Conservation (phyloP, 2,329 filamentous ascomycete species). For the Xylaria digitata region DNA sequence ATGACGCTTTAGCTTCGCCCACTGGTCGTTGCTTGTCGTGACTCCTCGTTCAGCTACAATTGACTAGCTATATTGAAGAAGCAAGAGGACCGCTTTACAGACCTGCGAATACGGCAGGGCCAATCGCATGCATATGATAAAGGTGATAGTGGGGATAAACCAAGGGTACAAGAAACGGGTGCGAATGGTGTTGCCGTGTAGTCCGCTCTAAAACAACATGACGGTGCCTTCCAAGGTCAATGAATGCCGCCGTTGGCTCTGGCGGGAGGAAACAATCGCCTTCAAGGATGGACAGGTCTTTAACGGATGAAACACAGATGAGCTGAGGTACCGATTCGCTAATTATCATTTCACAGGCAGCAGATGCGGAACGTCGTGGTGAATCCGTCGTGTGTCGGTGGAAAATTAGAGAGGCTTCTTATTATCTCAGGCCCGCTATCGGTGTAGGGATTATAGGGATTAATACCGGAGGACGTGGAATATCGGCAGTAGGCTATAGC, state of each 20-base stretch:
- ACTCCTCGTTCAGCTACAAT: not conserved
- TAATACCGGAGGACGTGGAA: slow-evolving; percentile 8
- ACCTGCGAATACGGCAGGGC: not conserved
- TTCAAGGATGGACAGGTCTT: slow-evolving; percentile 16
- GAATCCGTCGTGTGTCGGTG: slow-evolving; percentile 34
- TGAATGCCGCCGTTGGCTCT: slow-evolving; percentile 27
- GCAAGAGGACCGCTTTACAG: not conserved
- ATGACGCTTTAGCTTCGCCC: slow-evolving; percentile 14
- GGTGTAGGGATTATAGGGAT: slow-evolving; percentile 31
- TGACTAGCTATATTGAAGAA: not conserved
- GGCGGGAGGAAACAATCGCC: slow-evolving; percentile 20
- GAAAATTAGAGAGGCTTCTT: slow-evolving; percentile 39
- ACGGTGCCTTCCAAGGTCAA: slow-evolving; percentile 31
- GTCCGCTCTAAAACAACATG: slow-evolving; percentile 40
- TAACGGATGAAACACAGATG: slow-evolving; percentile 24
- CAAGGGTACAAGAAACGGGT: not conserved
- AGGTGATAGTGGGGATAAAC: not conserved
- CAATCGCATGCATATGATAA: slow-evolving; percentile 13
- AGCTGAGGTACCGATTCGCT: slow-evolving; percentile 30
- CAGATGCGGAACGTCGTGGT: slow-evolving; percentile 19
- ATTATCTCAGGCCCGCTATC: slow-evolving; percentile 21
- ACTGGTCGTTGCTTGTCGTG: not conserved
- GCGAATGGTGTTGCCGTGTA: slow-evolving; percentile 27
- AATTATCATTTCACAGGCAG: slow-evolving; percentile 22
- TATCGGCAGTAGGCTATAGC: slow-evolving; percentile 4